These are phyloP conservation scores for Rhinocladiella similis DNA, from an alignment of 2,329 filamentous ascomycete species.

Conservation along the genomic window DNA sequence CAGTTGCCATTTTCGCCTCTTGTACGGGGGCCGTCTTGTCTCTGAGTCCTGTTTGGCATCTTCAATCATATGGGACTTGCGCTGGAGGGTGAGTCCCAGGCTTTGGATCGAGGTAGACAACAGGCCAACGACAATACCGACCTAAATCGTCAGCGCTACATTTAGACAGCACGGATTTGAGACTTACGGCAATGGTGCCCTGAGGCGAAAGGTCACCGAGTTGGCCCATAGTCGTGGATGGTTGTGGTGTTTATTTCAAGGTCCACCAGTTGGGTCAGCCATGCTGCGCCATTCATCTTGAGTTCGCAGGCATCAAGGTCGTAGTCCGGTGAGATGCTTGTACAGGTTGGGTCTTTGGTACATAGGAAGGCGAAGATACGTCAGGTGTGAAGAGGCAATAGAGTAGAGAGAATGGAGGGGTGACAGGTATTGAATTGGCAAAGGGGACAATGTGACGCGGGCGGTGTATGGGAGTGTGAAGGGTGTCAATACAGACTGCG, in stretches of 20 bases:
- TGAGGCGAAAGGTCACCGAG: constrained; percentile 74
- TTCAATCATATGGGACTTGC: constrained; percentile 96
- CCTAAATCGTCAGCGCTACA: constrained; percentile 49
- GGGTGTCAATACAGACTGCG: background rate
- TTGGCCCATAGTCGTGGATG: constrained; percentile 59
- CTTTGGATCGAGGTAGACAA: constrained; percentile 94
- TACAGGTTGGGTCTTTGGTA: background rate
- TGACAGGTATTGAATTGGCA: background rate
- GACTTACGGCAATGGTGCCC: constrained; percentile 72
- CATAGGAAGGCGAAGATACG: no score
- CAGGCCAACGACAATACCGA: constrained; percentile 90
- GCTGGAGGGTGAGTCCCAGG: constrained; percentile 89
- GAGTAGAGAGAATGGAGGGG: background rate
- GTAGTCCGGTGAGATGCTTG: background rate
- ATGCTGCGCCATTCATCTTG: constrained; percentile 20
- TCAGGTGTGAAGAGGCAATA: no score
- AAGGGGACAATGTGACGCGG: no score
- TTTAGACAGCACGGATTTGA: background rate
- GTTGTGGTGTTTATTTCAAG: constrained; percentile 1
- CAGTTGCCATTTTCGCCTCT: constrained; percentile 86
- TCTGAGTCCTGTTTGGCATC: constrained; percentile 84
- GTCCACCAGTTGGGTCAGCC: constrained; percentile 17
- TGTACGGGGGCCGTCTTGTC: constrained; percentile 80
- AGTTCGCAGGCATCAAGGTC: constrained; percentile 11
- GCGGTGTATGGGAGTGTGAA: background rate